Evolutionary conservation across 441 rosid genomes (phyloP), one percentile per base, ranked within the genome.

Genomic region (Croton setiger): DNA sequence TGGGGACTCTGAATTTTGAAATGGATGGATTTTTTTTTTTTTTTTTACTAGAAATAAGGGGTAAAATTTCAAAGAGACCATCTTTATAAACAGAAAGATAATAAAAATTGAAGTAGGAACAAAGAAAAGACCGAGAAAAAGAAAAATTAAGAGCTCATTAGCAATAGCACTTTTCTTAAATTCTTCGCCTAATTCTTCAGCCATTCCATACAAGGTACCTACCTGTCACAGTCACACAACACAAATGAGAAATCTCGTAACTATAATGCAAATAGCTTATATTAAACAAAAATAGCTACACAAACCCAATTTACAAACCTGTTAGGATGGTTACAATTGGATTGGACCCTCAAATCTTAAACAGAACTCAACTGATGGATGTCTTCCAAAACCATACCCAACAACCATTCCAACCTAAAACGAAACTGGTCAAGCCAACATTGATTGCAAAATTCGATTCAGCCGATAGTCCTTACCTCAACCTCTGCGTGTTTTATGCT

Each of bases 381-480:
- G 56, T 53, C 43, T 64, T 10, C 52, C 36, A 13, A 21, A 23
- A 3, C 36, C 39, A 18, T 27, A 36, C 18, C 10, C 35, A 37
- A 35, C 57, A 59, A 36, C 43, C 53, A 33, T 10, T 27, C 62
- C 15, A 52, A 39, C 63, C 41, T 44, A 13, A 39, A 44, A 68
- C 17, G 8, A 37, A 17, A 43, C 31, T 18, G n/a, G 13, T n/a
- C 53, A 54, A 64, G 49, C 23, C 43, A 66, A 47, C 31, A 27
- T 27, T 27, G 31, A 27, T 27, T 0, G 31, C 31, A 27, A 27
- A 27, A 27, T 27, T 27, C 2, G 31, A 27, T 27, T 27, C 31
- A 36, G 31, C 14, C 47, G 43, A 3, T 0, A 48, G 7, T 18
- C 15, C 72, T 75, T 55, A 79, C 78, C 73, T 49, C 0, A 23